Base-by-base conservation (phyloP, 805 yeast species). In the Yarrowia sp. region DNA sequence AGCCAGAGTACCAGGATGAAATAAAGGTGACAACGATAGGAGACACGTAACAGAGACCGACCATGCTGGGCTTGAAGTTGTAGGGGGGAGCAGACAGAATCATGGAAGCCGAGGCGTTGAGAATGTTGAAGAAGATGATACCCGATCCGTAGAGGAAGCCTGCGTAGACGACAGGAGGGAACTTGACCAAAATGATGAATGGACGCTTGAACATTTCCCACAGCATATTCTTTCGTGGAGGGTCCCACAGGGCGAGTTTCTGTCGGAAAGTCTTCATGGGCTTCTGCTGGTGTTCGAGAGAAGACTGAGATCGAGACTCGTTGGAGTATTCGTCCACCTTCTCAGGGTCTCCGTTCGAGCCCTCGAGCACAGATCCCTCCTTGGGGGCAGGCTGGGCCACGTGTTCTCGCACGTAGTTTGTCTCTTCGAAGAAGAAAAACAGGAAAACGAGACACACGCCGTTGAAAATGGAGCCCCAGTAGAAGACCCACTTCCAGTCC, bases 401-500 rank as follows among this genome's bases (percentile, higher is more conserved):
- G 33, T 52, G 58, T 58, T 58, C 47, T 67, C 70, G 53, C 14
- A 36, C 58, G 42, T 67, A 69, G 47, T 68, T 43, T 7, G 70
- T 58, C 46, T 69, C 70, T 17, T 69, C 70, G 10, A 67, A 30
- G 47, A 50, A 47, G 40, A 69, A 68, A 10, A 69, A 49, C 33
- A 40, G 68, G 17, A 50, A 50, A 7, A 58, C 61, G 10, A 69
- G 40, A 33, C 53, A 44, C 24, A 44, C 70, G 9, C 70, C 70
- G 47, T 50, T 49, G 68, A 69, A 53, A 9, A 69, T 69, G 34
- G 53, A 30, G 39, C 65, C 43, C 68, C 68, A 69, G 40, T 50
- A 69, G 10, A 63, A 47, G 19, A 58, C 63, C 70, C 70, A 69
- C 30, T 68, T 34, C 70, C 70, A 69, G 49, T 42, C 34, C 55